Evolutionary conservation across 129 eudicot species (phyloP).

Genomic region (Flaveria trinervia): DNA sequence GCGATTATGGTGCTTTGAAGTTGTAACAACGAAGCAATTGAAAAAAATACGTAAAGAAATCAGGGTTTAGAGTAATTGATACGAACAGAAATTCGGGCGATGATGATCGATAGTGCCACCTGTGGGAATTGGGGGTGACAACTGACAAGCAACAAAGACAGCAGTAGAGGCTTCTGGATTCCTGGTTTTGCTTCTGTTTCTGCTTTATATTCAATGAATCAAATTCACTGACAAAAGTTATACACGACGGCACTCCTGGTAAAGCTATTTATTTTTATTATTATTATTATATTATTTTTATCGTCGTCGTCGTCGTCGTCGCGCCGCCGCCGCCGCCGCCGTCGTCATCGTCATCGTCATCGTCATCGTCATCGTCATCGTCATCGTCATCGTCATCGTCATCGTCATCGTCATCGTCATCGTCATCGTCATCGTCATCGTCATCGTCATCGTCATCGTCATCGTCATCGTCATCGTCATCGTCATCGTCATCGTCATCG

Average conservation of each 20-base stretch:
- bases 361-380: no score
- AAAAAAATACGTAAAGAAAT: not conserved
- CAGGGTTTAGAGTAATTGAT: not conserved
- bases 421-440: no score
- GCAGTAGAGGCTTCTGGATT: conserved; percentile 15
- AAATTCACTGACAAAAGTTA: not conserved
- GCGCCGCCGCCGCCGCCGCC: no score
- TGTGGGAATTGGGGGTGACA: conserved; percentile 10
- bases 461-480: no score
- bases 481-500: no score
- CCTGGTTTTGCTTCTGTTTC: not conserved
- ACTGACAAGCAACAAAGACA: not conserved
- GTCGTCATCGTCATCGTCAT: no score
- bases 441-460: no score
- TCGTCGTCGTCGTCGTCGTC: no score
- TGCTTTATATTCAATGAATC: not conserved
- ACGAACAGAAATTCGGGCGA: not conserved
- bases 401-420: no score
- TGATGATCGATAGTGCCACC: conserved; percentile 10
- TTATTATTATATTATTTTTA: no score
- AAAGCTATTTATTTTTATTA: not conserved
- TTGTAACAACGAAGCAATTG: conserved; percentile 2
- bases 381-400: no score
- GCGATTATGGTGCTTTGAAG: not conserved
- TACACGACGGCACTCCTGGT: not conserved